Base-by-base conservation (phyloP, 225 moss, liverwort and hornwort genomes). In the Lunularia cruciata region DNA sequence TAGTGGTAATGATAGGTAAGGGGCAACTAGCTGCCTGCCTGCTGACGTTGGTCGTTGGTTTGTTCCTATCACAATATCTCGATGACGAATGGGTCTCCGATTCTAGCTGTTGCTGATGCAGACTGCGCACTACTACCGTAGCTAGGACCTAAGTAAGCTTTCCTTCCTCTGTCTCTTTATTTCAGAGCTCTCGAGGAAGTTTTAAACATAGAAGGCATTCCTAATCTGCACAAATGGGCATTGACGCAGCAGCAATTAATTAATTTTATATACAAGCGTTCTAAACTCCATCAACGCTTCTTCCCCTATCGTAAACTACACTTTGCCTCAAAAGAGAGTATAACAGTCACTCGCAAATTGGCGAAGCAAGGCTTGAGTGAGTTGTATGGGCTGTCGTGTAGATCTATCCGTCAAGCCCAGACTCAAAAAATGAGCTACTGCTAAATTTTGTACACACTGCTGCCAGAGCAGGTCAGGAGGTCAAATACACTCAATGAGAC, bases 401-500 rank as follows among this genome's bases (percentile, higher is more conserved):
- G 26, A 28, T 22, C 53, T 3, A 16, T 22, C 52, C 26, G 54
- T 54, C 54, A 26, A 11, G 54, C 51, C 27, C 54, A 27, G 54
- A 54, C 26, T 43, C 12, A 54, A 54, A 54, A 28, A 54, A 54
- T 54, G 54, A 54, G 54, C 54, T 54, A 54, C 27, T 27, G 54
- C 54, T 54, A 54, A 54, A 28, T 9, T 54, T 14, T 54, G 54
- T 54, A 54, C 54, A 54, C 54, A 54, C 54, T 27, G 52, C 52
- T 23, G 27, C 54, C 26, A 54, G 7, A 27, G 27, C 27, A 3
- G 54, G 54, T 54, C 52, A 25, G 54, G 11, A 54, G 5, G 28
- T 54, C 27, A 27, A 27, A 27, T n/a, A n/a, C 54, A 22, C 28
- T 27, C 3, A 12, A 28, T 28, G 27, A 54, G 54, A 54, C 54